A percentile compares a stretch with the other conserved stretches of the same genome.
phyloP scores from a whole-genome alignment of 2,329 filamentous ascomycete genomes.

The Aureobasidium leucospermi region DNA sequence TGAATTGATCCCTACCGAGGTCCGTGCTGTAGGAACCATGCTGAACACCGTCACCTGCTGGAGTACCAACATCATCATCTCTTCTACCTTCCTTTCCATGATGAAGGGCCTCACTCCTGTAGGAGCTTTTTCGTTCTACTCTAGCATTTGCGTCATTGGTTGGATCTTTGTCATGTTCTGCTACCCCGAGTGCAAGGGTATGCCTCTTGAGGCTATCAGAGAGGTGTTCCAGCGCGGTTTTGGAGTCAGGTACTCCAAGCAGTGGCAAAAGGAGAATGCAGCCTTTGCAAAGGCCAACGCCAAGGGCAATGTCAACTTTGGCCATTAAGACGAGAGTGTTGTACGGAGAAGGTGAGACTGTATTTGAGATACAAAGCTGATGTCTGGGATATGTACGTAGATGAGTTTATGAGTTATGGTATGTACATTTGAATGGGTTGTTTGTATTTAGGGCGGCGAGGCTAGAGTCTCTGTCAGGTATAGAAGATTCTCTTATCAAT shows the following conservation, averaged over 20 bases:
- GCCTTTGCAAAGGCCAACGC: conserved; percentile 5
- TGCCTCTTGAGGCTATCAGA: conserved; percentile 48
- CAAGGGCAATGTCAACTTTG: background rate
- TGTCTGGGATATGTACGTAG: no score
- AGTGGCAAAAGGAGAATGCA: conserved; percentile 31
- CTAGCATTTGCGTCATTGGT: conserved; percentile 37
- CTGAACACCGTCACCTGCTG: conserved; percentile 39
- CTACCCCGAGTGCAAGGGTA: conserved; percentile 49
- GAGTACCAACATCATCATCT: conserved; percentile 44
- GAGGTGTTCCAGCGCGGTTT: conserved; percentile 45
- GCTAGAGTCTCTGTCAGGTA: no score
- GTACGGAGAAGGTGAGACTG: no score
- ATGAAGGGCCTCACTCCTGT: conserved; percentile 45
- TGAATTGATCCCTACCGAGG: conserved; percentile 42
- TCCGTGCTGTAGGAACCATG: conserved; percentile 44
- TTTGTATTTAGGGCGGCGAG: no score
- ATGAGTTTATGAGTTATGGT: no score
- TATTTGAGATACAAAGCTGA: no score
- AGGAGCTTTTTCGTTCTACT: conserved; percentile 47
- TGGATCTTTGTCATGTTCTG: conserved; percentile 43
- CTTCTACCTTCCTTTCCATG: conserved; percentile 44
- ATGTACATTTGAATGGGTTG: no score
- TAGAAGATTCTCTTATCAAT: no score
- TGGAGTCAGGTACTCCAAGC: conserved; percentile 36
- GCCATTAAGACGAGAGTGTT: background rate